A percentile compares a stretch with the other conserved stretches of the same genome.
These are phyloP conservation scores for Skeletonema tropicum DNA, from an alignment of 108 stramenopile species.

Conservation along the genomic window DNA sequence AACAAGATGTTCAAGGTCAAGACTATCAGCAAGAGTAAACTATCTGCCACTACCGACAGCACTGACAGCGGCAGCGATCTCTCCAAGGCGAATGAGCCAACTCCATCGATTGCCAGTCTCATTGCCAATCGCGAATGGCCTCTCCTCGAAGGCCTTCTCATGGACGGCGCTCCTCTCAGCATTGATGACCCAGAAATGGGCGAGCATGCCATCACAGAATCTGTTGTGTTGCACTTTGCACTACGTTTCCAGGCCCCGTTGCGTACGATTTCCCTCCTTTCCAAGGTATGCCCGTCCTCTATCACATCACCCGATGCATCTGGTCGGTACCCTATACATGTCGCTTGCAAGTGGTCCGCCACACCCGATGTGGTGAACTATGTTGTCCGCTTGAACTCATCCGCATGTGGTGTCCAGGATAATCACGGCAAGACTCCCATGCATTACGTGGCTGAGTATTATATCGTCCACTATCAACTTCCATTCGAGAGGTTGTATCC, in stretches of 20 bases:
- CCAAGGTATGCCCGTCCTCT: background rate
- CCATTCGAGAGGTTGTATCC: background rate
- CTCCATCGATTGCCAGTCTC: background rate
- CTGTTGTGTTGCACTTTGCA: conserved; percentile 26
- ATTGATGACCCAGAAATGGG: conserved; percentile 10
- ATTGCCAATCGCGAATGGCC: conserved; percentile 2
- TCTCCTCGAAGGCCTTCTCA: background rate
- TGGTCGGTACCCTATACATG: conserved; percentile 34
- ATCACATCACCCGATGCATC: conserved; percentile 17
- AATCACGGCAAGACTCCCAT: conserved; percentile 36
- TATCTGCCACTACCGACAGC: no score
- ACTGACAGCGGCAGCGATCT: no score
- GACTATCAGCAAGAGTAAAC: no score
- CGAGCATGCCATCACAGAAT: conserved; percentile 19
- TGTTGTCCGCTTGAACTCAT: conserved; percentile 13
- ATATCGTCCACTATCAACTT: conserved; percentile 14
- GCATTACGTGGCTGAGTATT: conserved; percentile 36
- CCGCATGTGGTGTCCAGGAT: conserved; percentile 22
- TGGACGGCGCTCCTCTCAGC: background rate
- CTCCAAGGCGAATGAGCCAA: background rate
- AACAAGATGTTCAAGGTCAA: no score
- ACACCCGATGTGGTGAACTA: conserved; percentile 28
- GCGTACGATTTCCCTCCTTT: conserved; percentile 17
- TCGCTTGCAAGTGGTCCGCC: conserved; percentile 34
- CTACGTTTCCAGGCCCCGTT: conserved; percentile 33